Base-by-base conservation (phyloP, 2,329 filamentous ascomycete species). In the Chaetomium strumarium region DNA sequence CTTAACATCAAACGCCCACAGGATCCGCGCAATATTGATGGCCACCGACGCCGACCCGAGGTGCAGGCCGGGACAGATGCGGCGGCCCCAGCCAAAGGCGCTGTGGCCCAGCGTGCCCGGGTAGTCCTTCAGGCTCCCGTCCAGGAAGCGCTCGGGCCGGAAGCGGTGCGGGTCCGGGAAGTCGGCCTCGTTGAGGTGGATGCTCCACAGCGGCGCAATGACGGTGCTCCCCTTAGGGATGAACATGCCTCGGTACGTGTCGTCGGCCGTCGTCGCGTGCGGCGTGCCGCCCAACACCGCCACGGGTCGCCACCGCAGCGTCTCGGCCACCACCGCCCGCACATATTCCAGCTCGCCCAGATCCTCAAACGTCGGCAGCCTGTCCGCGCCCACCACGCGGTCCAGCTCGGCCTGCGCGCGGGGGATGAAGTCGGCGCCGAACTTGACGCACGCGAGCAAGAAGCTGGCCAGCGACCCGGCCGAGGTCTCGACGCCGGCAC, bases 1-100 rank as follows among this genome's bases (percentile, higher is more conserved):
- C 0, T 54, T 55, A 6, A 75, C 62, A 0, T 75, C 60, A 49
- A 81, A 81, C 0, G 70, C 78, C 80, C 79, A 84, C 0, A 84
- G 61, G 0, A 78, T 64, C 2, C 74, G 70, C 0, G 75, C 69
- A 17, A 78, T 71, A 40, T 69, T 72, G 1, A 77, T 63, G 10
- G 70, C 68, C 0, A 81, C 67, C 0, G 72, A 79, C 0, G 76
- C 72, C 39, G 77, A 72, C 0, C 75, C 77, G 1, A 82, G 69
- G 47, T 82, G 77, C 57, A 77, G 66, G 0, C 71, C 71, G 0
- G 71, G 70, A 12, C 71, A 74, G 9, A 72, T 61, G 1, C 71
- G 63, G 13, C 71, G 65, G 0, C 71, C 71, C 64, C 69, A 73
- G 2, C 71, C 71, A 37, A 73, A 74, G 0, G 69, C 68, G 4